phyloP scores from a whole-genome alignment of 1,284 basidiomycete species.

The Trametes hirsuta region DNA sequence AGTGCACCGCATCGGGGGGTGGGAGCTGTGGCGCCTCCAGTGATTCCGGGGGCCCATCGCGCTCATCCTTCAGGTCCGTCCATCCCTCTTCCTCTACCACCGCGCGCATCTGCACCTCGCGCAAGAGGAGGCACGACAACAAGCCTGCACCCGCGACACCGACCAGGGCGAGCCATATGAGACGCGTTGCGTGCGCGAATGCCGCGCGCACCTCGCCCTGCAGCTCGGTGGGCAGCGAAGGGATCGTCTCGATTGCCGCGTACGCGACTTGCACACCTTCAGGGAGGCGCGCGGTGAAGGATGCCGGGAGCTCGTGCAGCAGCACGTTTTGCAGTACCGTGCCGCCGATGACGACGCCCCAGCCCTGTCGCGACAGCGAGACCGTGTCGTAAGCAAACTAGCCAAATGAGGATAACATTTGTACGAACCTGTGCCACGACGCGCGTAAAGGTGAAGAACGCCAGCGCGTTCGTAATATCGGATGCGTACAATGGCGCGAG shows the following conservation, averaged over 20 bases:
- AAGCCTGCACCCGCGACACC: conserved; percentile 27
- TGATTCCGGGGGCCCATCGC: too few species aligned
- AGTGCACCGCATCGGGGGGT: too few species aligned
- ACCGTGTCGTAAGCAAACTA: background rate
- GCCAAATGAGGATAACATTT: background rate
- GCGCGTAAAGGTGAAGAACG: conserved; percentile 36
- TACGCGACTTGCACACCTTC: conserved; percentile 25
- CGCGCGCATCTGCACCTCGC: conserved; percentile 26
- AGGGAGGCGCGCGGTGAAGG: conserved; percentile 7
- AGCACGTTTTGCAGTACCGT: conserved; percentile 24
- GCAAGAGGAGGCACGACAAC: conserved; percentile 33
- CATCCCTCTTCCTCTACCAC: too few species aligned
- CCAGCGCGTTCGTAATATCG: conserved; percentile 33
- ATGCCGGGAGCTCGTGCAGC: conserved; percentile 4
- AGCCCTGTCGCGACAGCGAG: conserved; percentile 3
- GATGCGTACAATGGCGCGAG: conserved; percentile 38
- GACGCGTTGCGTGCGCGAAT: conserved; percentile 22
- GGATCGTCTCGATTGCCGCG: conserved; percentile 22
- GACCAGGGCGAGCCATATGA: conserved; percentile 30
- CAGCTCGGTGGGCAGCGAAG: conserved; percentile 9
- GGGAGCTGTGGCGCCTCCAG: too few species aligned
- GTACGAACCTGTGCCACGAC: conserved; percentile 26
- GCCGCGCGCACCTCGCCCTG: conserved; percentile 21
- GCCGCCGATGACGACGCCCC: conserved; percentile 21
- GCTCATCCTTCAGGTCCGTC: too few species aligned